Evolutionary conservation across 164 flowering plant genomes (phyloP).

Genomic region (Sedum album): DNA sequence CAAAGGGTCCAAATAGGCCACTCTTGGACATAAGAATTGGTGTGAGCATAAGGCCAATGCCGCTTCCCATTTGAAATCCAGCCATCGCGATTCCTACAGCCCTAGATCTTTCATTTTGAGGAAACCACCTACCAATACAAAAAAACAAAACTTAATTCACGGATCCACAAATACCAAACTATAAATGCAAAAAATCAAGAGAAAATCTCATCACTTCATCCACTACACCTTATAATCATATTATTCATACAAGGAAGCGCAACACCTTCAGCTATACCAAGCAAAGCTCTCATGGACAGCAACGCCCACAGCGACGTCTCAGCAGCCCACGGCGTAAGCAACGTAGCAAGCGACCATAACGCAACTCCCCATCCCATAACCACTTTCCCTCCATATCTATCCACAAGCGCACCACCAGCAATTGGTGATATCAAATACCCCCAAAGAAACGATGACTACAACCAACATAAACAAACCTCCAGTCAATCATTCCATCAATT

Average conservation of each 20-base stretch:
- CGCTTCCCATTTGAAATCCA: constrained; percentile 87
- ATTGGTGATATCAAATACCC: constrained; percentile 93
- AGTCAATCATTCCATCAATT: background rate
- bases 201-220: background rate
- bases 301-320: constrained; percentile 68
- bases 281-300: constrained; percentile 56
- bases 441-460: constrained; percentile 97
- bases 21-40: constrained; percentile 96
- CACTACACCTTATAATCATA: constrained; percentile 72
- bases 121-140: constrained; percentile 79
- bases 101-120: constrained; percentile 76
- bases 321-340: constrained; percentile 95
- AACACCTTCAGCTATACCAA: constrained; percentile 94
- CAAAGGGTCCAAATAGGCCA: constrained; percentile 89
- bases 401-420: constrained; percentile 88
- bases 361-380: constrained; percentile 96
- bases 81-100: constrained; percentile 97
- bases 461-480: constrained; percentile 23
- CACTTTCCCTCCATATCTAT: constrained; percentile 78
- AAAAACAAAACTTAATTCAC: background rate
- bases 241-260: constrained; percentile 99
- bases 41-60: constrained; percentile 76
- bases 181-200: background rate
- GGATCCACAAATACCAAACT: background rate
- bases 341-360: constrained; percentile 86